Evolutionary conservation across 108 stramenopile genomes (phyloP).

Genomic region (Cyclotella choctawhatcheeana): DNA sequence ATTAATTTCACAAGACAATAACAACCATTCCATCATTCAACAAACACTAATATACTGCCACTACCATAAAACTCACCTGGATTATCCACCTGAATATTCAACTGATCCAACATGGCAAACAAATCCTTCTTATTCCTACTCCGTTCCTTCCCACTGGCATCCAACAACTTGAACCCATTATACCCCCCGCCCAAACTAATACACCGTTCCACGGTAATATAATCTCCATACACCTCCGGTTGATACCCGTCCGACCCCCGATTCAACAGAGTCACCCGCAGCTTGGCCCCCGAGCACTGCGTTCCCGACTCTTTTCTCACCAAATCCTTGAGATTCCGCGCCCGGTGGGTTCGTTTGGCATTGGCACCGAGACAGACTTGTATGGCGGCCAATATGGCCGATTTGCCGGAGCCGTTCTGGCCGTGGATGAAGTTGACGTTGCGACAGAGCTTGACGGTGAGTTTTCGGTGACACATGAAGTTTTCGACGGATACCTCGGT

Average conservation of each 20-base stretch:
- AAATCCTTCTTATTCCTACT: constrained; percentile 82
- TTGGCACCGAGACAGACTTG: constrained; percentile 97
- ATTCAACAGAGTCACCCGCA: constrained; percentile 91
- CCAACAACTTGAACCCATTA: constrained; percentile 81
- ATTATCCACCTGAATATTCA: constrained; percentile 94
- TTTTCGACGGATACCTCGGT: constrained; percentile 85
- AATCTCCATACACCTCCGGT: constrained; percentile 88
- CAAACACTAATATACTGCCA: no score
- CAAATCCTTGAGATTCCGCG: constrained; percentile 82
- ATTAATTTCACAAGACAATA: no score
- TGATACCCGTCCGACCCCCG: constrained; percentile 85
- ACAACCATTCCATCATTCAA: no score
- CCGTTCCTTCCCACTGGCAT: constrained; percentile 55
- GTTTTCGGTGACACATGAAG: constrained; percentile 95
- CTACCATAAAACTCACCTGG: constrained; percentile 70
- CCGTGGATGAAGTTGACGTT: constrained; percentile 98
- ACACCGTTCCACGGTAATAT: constrained; percentile 88
- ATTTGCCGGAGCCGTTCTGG: constrained; percentile 93
- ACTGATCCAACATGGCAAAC: constrained; percentile 85
- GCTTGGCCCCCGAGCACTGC: constrained; percentile 63
- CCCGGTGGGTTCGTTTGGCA: constrained; percentile 87
- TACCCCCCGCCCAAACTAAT: constrained; percentile 76
- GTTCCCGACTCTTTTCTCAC: constrained; percentile 84
- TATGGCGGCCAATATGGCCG: constrained; percentile 94
- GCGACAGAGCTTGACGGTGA: constrained; percentile 68